These are phyloP conservation scores for Gamarada debralockiae DNA, from an alignment of 495 filamentous ascomycete genomes.

Conservation along the genomic window DNA sequence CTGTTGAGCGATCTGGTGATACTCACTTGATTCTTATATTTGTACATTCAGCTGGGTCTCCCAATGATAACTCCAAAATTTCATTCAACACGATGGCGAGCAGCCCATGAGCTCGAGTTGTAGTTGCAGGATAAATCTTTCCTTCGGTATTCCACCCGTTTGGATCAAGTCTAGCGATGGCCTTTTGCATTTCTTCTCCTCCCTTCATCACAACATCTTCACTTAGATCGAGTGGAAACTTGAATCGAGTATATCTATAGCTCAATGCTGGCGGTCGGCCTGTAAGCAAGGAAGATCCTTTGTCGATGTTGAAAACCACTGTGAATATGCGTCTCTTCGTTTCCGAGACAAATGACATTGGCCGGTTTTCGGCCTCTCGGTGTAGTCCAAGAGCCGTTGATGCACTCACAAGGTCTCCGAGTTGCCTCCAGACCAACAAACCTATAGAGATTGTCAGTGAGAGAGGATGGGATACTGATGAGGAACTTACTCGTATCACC, in stretches of 20 bases:
- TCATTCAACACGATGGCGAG: conserved; percentile 16
- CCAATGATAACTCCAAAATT: conserved; percentile 21
- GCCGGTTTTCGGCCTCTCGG: conserved; percentile 9
- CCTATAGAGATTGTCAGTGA: conserved; percentile 4
- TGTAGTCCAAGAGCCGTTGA: conserved; percentile 23
- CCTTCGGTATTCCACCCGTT: conserved; percentile 23
- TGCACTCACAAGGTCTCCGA: conserved; percentile 21
- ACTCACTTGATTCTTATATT: conserved; percentile 18
- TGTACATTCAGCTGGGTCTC: conserved; percentile 13
- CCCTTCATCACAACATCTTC: conserved; percentile 21
- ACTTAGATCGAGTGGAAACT: conserved; percentile 17
- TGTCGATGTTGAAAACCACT: conserved; percentile 15
- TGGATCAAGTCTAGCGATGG: conserved; percentile 9
- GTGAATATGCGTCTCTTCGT: conserved; percentile 17
- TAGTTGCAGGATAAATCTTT: conserved; percentile 6
- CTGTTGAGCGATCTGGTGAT: not conserved
- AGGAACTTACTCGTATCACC: conserved; percentile 24
- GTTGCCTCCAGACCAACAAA: conserved; percentile 22
- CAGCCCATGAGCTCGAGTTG: not conserved
- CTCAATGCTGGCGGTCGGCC: conserved; percentile 22
- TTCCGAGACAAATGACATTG: conserved; percentile 17
- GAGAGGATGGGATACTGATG: not conserved
- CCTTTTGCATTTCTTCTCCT: conserved; percentile 14
- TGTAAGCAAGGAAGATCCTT: conserved; percentile 14
- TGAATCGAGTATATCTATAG: conserved; percentile 12